phyloP scores from a whole-genome alignment of 306 rosid species.

The Gleditsia sinensis region DNA sequence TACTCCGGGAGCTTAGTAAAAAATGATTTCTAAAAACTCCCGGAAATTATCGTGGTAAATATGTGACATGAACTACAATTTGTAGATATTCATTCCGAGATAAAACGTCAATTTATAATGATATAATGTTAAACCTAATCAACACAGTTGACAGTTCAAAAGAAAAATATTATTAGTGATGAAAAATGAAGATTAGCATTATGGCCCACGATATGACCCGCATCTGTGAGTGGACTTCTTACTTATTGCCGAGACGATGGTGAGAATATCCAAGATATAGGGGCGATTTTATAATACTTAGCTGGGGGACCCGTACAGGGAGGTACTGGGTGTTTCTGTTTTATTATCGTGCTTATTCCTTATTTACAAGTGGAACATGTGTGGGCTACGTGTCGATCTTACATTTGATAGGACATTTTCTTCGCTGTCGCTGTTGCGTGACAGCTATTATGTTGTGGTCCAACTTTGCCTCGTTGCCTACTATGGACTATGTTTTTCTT shows the following conservation, averaged over 20 bases:
- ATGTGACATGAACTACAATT: slow-evolving; percentile 9
- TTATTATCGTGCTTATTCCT: not conserved
- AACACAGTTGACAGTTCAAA: not conserved
- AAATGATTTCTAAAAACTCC: not conserved
- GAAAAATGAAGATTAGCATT: not conserved
- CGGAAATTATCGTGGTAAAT: slow-evolving; percentile 23
- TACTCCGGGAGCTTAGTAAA: not conserved
- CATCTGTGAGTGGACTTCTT: not conserved
- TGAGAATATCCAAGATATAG: slow-evolving; percentile 30
- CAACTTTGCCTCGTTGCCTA: not conserved
- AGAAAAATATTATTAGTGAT: not conserved
- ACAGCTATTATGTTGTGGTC: slow-evolving; percentile 30
- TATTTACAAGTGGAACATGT: not conserved
- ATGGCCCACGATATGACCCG: not conserved
- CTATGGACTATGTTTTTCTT: too few relatives aligned
- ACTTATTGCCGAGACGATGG: slow-evolving; percentile 18
- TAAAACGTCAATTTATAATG: not conserved
- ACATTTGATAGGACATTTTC: not conserved
- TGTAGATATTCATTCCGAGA: not conserved
- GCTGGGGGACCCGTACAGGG: slow-evolving; percentile 36
- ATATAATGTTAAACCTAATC: too few relatives aligned
- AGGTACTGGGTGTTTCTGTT: not conserved
- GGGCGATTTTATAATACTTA: not conserved
- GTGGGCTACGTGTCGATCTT: slow-evolving; percentile 21
- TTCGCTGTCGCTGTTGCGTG: slow-evolving; percentile 31